These are phyloP conservation scores for Euphorbia pulcherrima DNA, from an alignment of 345 rosid species.

Conservation along the genomic window DNA sequence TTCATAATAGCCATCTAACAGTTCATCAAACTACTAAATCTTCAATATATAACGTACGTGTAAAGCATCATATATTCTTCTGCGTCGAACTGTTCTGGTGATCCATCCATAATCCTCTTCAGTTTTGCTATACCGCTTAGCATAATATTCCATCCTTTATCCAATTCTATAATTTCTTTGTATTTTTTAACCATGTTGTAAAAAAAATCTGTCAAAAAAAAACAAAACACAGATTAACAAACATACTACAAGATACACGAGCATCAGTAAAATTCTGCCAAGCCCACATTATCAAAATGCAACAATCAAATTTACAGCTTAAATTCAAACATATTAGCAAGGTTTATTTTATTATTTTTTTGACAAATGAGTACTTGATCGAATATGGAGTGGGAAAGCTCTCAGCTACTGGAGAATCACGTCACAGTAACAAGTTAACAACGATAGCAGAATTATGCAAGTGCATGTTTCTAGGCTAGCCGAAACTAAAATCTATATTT, in stretches of 20 bases:
- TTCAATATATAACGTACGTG: conserved; percentile 32
- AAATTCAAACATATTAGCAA: not conserved
- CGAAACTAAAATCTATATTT: too few relatives aligned
- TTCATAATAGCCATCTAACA: not conserved
- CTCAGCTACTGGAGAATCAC: too few relatives aligned
- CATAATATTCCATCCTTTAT: conserved; percentile 82
- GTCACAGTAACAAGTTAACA: too few relatives aligned
- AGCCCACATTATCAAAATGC: too few relatives aligned
- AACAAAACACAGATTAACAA: too few relatives aligned
- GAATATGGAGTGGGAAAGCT: not conserved
- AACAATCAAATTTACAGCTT: not conserved
- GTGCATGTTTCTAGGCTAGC: not conserved
- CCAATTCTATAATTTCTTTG: conserved; percentile 66
- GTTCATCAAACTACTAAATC: conserved; percentile 7
- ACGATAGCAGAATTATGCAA: not conserved
- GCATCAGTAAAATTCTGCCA: too few relatives aligned
- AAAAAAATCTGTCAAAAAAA: not conserved
- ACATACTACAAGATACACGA: too few relatives aligned
- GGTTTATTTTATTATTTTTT: too few relatives aligned
- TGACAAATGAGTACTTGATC: too few relatives aligned
- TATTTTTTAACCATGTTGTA: conserved; percentile 55
- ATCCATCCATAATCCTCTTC: conserved; percentile 71
- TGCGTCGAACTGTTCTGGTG: conserved; percentile 48
- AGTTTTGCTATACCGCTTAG: conserved; percentile 70
- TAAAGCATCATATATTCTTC: conserved; percentile 87